Evolutionary conservation across 768 basidiomycete species (phyloP).

Genomic region (Pisolithus orientalis): DNA sequence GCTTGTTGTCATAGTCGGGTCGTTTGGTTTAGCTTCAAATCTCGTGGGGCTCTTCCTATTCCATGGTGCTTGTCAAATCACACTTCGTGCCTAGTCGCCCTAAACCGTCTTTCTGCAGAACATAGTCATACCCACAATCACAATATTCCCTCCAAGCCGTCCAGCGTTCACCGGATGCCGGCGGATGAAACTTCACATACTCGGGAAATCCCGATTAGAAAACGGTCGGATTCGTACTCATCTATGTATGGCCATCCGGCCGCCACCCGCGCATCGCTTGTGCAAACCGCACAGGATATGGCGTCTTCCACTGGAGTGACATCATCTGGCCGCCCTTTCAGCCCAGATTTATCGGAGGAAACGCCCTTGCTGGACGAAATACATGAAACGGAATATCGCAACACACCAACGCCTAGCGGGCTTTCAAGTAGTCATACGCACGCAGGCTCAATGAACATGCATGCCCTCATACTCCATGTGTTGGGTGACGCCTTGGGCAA

Average conservation of each 20-base stretch:
- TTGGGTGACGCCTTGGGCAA: constrained; percentile 96
- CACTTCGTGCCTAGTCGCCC: constrained; percentile 5
- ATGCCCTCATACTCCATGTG: constrained; percentile 89
- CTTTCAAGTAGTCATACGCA: constrained; percentile 35
- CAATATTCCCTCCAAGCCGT: constrained; percentile 32
- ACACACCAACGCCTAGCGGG: constrained; percentile 1
- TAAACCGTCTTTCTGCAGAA: constrained; percentile 33
- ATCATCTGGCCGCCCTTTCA: background rate
- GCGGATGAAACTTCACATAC: constrained; percentile 24
- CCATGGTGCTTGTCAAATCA: constrained; percentile 56
- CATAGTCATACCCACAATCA: constrained; percentile 58
- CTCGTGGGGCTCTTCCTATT: constrained; percentile 91
- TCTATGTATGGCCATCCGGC: constrained; percentile 72
- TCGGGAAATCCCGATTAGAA: constrained; percentile 23
- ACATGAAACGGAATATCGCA: background rate
- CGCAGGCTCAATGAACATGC: constrained; percentile 92
- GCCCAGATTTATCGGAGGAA: constrained; percentile 28
- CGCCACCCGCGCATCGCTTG: constrained; percentile 64
- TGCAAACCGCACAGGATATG: constrained; percentile 82
- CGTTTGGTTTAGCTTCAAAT: constrained; percentile 84
- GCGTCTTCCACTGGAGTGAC: constrained; percentile 30
- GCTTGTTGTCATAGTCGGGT: constrained; percentile 86
- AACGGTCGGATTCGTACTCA: constrained; percentile 41
- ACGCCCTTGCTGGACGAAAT: constrained; percentile 37
- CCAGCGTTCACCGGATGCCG: constrained; percentile 29